Conservation (phyloP, 2,329 filamentous ascomycete species). For the Lasiodiplodia theobromae region DNA sequence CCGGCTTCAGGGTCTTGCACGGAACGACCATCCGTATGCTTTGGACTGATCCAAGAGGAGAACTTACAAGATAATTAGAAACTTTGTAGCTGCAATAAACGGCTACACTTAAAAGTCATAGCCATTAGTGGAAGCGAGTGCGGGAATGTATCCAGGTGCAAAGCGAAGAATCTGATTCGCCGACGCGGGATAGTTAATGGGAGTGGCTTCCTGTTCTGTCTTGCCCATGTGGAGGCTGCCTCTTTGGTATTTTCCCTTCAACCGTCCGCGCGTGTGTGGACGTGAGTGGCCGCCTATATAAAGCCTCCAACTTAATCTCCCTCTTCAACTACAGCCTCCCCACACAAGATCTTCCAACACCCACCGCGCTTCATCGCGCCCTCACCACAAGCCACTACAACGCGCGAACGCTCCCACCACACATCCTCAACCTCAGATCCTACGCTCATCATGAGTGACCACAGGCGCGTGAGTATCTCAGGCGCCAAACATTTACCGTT, state of each 20-base stretch:
- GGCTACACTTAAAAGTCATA: no score
- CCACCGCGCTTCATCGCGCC: neutral
- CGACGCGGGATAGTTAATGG: no score
- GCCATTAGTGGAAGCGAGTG: no score
- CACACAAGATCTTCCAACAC: neutral
- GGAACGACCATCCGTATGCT: neutral
- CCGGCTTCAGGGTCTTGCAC: neutral
- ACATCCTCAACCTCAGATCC: neutral
- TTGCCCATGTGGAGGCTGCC: no score
- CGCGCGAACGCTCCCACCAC: neutral
- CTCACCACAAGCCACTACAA: neutral
- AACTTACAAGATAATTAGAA: neutral
- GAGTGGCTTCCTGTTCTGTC: no score
- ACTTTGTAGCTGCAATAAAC: neutral
- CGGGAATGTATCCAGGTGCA: no score
- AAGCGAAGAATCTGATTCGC: no score
- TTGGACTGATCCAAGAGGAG: neutral
- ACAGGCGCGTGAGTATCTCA: slow-evolving; percentile 1
- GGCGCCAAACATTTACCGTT: neutral
- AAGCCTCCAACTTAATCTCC: no score
- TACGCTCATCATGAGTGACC: neutral
- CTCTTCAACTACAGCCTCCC: no score
- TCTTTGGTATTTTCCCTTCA: no score
- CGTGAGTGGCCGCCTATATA: no score
- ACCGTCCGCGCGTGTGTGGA: no score